Conservation (phyloP, 371 early-diverging fungal species). For the Batrachochytrium dendrobatidis region DNA sequence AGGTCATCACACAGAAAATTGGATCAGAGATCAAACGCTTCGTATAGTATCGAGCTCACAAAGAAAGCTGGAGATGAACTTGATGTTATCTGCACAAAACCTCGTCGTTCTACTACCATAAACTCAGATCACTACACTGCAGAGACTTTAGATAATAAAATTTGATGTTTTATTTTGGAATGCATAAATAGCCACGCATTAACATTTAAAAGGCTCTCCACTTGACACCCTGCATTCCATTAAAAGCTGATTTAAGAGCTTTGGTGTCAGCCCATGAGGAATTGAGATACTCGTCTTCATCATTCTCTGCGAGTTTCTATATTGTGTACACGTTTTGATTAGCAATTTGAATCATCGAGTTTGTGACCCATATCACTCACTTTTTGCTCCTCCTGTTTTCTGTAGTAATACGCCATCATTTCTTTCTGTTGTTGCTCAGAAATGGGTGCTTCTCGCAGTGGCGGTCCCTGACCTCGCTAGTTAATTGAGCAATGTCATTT, state of each 20-base stretch:
- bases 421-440: conserved; percentile 38
- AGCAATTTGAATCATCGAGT: background rate
- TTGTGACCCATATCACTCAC: conserved; percentile 9
- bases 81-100: too few relatives aligned
- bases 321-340: background rate
- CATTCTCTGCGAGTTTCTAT: conserved; percentile 42
- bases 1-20: too few relatives aligned
- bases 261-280: conserved; percentile 46
- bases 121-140: too few relatives aligned
- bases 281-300: conserved; percentile 45
- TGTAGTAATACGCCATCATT: conserved; percentile 48
- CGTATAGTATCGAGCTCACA: too few relatives aligned
- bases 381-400: conserved; percentile 50
- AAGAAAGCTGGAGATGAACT: too few relatives aligned
- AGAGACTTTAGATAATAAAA: too few relatives aligned
- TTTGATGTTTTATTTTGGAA: too few relatives aligned
- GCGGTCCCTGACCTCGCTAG: conserved; percentile 42
- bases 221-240: conserved; percentile 23
- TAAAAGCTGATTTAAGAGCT: conserved; percentile 36
- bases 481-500: background rate
- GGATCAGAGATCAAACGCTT: too few relatives aligned
- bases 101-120: too few relatives aligned
- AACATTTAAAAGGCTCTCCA: conserved; percentile 13
- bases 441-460: conserved; percentile 40
- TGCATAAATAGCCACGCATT: too few relatives aligned